Evolutionary conservation across 441 rosid species (phyloP), one percentile per base, ranked within the genome.

Genomic region (Brassica balearica): DNA sequence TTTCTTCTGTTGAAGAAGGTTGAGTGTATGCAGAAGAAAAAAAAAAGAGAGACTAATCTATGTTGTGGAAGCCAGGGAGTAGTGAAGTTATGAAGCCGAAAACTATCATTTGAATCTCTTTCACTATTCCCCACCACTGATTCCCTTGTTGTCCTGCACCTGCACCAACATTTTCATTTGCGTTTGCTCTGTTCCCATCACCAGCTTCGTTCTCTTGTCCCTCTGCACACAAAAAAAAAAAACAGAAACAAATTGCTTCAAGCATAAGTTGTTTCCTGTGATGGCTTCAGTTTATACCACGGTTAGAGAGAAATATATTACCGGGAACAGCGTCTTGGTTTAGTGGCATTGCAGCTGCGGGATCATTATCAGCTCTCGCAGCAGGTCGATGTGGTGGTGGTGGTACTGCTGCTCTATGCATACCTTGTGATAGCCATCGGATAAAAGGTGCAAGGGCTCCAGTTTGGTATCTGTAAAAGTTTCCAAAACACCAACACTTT

Each of bases 11-110:
- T 55, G 23, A 73, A 22, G 65, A 72, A 46, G 69, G 10, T 17
- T 41, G 58, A 56, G 67, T 14, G 68, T 69, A 2, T 14, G 53
- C 41, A 14, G 6, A 29, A 29, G 32, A 74, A 60, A 34, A 11
- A 11, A 43, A 41, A 41, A 0, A 36, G 72, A 17, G 19, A 23
- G 80, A 41, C 86, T 93, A 96, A 55, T 96, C 99, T 75, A 91
- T 76, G 87, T 96, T 88, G 84, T 94, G 97, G 82, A 96, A 92
- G 58, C 97, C 98, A 4, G 99, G 99, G 65, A 96, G 97, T 38
- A 94, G 91, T 46, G 98, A 96, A 27, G 99, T 92, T 70, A 96
- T 92, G 85, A 94, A 96, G 59, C 99, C 99, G 11, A 96, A 91
- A 46, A 96, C 91, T 12, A 96, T 90, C 97, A 96, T 91, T 79